Conservation (phyloP, 106 monocot species). For the Phalaenopsis aphrodite region DNA sequence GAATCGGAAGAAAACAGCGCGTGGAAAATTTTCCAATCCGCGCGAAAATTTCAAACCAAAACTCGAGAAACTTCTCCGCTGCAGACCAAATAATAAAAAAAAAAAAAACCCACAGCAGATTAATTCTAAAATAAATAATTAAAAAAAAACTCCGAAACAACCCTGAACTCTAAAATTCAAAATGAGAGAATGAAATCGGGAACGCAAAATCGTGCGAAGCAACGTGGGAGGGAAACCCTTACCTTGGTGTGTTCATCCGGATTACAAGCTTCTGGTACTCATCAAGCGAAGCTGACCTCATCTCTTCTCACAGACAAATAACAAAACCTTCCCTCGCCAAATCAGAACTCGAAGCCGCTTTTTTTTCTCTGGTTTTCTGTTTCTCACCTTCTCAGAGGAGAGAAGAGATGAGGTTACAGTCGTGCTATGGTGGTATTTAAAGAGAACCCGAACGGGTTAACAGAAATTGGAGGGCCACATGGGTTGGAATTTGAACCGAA, state of each 20-base stretch:
- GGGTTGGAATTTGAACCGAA: too few relatives aligned
- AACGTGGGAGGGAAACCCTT: neutral
- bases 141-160: neutral
- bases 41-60: neutral
- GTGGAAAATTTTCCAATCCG: neutral
- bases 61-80: neutral
- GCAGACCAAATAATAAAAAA: neutral
- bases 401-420: neutral
- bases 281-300: neutral
- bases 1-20: neutral
- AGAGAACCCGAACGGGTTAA: neutral
- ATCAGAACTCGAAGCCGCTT: neutral
- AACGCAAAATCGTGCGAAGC: neutral
- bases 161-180: neutral
- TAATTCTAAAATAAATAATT: neutral
- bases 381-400: neutral
- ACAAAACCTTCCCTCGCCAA: neutral
- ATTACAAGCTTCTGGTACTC: slow-evolving; percentile 11
- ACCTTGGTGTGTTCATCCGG: slow-evolving; percentile 9
- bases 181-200: neutral
- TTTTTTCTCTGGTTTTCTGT: neutral
- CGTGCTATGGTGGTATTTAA: neutral
- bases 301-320: neutral
- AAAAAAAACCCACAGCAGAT: neutral
- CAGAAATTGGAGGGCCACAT: neutral